These are phyloP conservation scores for Ascobolus immersus DNA, from an alignment of 495 filamentous ascomycete species.

Conservation along the genomic window DNA sequence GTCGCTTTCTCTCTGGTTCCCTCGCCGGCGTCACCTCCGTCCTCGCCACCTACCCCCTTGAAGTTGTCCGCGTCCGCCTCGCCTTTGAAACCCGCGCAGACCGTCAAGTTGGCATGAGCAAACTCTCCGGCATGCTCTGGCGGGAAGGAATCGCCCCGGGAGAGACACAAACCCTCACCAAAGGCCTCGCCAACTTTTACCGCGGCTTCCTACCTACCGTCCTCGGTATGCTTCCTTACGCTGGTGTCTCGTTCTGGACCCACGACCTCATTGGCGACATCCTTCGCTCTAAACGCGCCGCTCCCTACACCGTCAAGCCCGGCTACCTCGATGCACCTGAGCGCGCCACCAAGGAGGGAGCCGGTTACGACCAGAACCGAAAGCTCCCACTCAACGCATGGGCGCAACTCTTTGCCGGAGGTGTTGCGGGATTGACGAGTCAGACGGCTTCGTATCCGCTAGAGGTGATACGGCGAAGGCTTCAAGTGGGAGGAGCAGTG, in stretches of 20 bases:
- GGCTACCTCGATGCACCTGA: constrained; percentile 14
- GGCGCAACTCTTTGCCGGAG: constrained; percentile 68
- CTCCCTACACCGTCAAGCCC: constrained; percentile 39
- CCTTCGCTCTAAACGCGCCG: constrained; percentile 38
- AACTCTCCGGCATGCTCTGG: constrained; percentile 65
- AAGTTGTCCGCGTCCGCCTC: constrained; percentile 72
- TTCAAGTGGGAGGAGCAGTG: constrained; percentile 89
- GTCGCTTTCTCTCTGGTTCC: constrained; percentile 52
- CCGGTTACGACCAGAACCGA: constrained; percentile 10
- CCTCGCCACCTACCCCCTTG: constrained; percentile 84
- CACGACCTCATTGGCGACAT: constrained; percentile 71
- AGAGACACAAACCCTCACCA: constrained; percentile 6
- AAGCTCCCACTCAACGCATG: constrained; percentile 31
- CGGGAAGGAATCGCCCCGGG: constrained; percentile 26
- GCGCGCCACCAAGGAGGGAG: constrained; percentile 4
- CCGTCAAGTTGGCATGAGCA: constrained; percentile 34
- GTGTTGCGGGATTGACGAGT: constrained; percentile 58
- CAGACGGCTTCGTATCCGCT: constrained; percentile 84
- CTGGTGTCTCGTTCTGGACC: constrained; percentile 87
- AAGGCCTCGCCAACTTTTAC: constrained; percentile 73
- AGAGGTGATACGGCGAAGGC: constrained; percentile 70
- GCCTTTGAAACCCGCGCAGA: constrained; percentile 71
- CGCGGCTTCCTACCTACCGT: constrained; percentile 77
- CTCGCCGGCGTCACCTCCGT: constrained; percentile 72
- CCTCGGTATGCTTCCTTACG: constrained; percentile 85